These are phyloP conservation scores for Calcarisporium arbuscula DNA, from an alignment of 2,329 filamentous ascomycete genomes.

Conservation along the genomic window DNA sequence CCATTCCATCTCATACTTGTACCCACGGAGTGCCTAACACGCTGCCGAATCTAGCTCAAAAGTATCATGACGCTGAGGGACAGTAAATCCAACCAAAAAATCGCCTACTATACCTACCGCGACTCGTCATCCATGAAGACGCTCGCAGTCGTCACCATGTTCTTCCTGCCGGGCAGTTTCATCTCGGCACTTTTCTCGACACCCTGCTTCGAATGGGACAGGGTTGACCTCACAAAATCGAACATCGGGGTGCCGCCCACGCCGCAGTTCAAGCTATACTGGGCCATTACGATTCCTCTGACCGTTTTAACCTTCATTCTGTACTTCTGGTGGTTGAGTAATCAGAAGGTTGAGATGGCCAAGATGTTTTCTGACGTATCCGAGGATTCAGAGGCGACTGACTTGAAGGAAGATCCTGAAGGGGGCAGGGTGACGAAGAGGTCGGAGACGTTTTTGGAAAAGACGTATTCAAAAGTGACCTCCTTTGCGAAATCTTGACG, in stretches of 20 bases:
- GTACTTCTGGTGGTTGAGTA: conserved; percentile 27
- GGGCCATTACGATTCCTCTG: conserved; percentile 32
- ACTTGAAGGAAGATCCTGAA: too few species aligned
- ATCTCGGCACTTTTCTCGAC: conserved; percentile 35
- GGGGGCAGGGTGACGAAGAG: conserved; percentile 4
- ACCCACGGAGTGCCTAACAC: conserved; percentile 9
- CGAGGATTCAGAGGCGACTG: conserved; percentile 1
- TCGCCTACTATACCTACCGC: conserved; percentile 29
- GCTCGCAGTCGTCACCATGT: conserved; percentile 35
- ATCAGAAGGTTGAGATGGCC: conserved; percentile 18
- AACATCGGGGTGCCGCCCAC: conserved; percentile 22
- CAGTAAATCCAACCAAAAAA: conserved; percentile 22
- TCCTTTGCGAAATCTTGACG: too few species aligned
- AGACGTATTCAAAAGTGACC: background rate
- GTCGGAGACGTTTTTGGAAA: conserved; percentile 2
- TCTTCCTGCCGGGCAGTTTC: conserved; percentile 36
- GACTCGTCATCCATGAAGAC: conserved; percentile 39
- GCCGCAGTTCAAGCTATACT: conserved; percentile 33
- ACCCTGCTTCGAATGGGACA: conserved; percentile 26
- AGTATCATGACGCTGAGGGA: conserved; percentile 32
- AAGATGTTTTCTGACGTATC: conserved; percentile 5
- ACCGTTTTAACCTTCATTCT: conserved; percentile 27
- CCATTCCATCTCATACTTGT: background rate
- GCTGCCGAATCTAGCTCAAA: conserved; percentile 22
- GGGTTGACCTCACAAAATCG: conserved; percentile 11